Percentiles rank a stretch among this genome's conserved stretches.
Conservation (phyloP, 2,329 filamentous ascomycete genomes). For the Calonectria montana region DNA sequence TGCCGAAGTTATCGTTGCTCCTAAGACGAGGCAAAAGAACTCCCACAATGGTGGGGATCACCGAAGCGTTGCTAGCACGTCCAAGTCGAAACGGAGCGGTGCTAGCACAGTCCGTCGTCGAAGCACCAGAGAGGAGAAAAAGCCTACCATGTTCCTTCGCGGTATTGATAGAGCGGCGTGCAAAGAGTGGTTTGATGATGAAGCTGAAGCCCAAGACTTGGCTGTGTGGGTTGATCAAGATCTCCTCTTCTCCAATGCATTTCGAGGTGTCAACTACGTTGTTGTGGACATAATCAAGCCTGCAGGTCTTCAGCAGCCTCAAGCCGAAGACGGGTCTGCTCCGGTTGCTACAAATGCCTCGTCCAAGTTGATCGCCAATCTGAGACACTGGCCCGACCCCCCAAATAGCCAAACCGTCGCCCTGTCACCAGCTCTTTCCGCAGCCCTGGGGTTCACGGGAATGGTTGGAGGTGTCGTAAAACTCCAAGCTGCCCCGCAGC, state of each 20-base stretch:
- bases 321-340: constrained; percentile 74
- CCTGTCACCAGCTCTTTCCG: constrained; percentile 81
- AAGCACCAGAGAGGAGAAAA: constrained; percentile 71
- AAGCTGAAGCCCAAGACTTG: constrained; percentile 67
- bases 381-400: constrained; percentile 86
- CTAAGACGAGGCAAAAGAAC: constrained; percentile 83
- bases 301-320: constrained; percentile 77
- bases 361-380: constrained; percentile 77
- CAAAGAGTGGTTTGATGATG: constrained; percentile 82
- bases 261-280: constrained; percentile 82
- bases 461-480: constrained; percentile 90
- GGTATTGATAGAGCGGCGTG: constrained; percentile 79
- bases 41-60: constrained; percentile 77
- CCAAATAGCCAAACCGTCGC: constrained; percentile 85
- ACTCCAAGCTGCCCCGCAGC: constrained; percentile 82
- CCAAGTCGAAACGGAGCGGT: constrained; percentile 82
- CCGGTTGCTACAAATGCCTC: constrained; percentile 56
- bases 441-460: constrained; percentile 75
- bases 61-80: constrained; percentile 82
- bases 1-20: constrained; percentile 96
- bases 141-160: constrained; percentile 79
- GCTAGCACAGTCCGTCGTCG: constrained; percentile 75
- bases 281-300: constrained; percentile 89
- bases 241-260: constrained; percentile 74
- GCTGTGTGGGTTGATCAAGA: constrained; percentile 90